Evolutionary conservation across 2,329 filamentous ascomycete genomes (phyloP), one percentile per base, ranked within the genome.

Genomic region (Ceratocystiopsis brevicomis): DNA sequence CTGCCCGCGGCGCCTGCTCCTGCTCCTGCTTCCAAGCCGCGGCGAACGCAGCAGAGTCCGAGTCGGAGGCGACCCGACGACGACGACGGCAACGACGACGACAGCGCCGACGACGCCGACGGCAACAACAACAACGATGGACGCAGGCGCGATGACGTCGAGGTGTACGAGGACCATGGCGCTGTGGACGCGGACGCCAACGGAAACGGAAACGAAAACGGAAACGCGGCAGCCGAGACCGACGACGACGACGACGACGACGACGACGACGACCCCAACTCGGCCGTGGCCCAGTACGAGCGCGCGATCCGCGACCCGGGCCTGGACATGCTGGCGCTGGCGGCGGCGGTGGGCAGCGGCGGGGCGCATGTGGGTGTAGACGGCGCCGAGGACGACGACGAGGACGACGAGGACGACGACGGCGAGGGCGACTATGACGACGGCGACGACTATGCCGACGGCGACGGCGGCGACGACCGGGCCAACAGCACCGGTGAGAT

Each of bases 271-370:
- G 49, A 51, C 37, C 48, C 49, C 12, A 76, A 76, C 35, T 73
- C 70, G 37, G 77, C 81, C 1, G 80, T 88, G 9, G 67, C 69
- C 1, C 69, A 78, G 44, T 93, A 85, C 57, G 85, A 92, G 60
- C 74, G 80, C 43, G 81, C 78, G 49, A 86, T 92, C 47, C 74
- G 74, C 46, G 80, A 90, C 50, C 78, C 82, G 6, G 78, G 76
- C 52, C 67, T 73, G 39, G 73, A 78, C 48, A 70, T 71, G 8
- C 61, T 74, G 18, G 67, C 71, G 45, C 62, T 72, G 19, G 67
- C 69, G 9, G 68, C 71, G 14, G 61, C 65, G 59, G 47, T 58
- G 72, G 44, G 59, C 61, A n/a, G 61, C 55, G 6, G 39, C 39
- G 11, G 39, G 12, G n/a, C 6, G 13, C 13, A 21, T 18, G 32